phyloP scores from a whole-genome alignment of 208 protist species.

The Leishmania tarentolae region DNA sequence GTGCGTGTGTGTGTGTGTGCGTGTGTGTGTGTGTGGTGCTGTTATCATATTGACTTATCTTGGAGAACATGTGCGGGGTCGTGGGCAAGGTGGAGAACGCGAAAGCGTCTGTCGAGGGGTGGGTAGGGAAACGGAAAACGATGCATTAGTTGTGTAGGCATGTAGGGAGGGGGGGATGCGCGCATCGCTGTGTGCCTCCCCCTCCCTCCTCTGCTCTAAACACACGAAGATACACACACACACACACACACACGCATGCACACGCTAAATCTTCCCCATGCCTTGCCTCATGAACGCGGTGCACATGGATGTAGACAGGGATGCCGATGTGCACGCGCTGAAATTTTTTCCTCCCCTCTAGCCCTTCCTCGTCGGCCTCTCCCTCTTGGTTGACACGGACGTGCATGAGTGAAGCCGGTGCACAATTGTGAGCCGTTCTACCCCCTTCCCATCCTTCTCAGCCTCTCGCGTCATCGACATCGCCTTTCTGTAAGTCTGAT shows the following conservation, averaged over 20 bases:
- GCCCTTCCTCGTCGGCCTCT: neutral
- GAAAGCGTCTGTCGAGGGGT: too few species aligned
- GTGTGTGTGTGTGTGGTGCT: too few species aligned
- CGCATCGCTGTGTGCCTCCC: too few species aligned
- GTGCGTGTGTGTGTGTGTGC: too few species aligned
- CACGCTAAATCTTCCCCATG: too few species aligned
- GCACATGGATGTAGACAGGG: neutral
- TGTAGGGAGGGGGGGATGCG: neutral
- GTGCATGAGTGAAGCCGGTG: neutral
- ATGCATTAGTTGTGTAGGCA: neutral
- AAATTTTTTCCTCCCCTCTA: neutral
- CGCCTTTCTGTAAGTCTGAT: neutral
- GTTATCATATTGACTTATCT: too few species aligned
- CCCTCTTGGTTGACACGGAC: neutral
- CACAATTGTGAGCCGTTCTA: neutral
- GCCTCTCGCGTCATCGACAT: neutral
- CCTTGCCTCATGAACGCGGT: neutral
- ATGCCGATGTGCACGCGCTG: neutral
- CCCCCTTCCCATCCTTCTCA: neutral
- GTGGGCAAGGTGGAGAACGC: too few species aligned
- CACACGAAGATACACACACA: too few species aligned
- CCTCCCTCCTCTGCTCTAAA: too few species aligned
- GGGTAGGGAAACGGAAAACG: too few species aligned
- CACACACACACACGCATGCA: too few species aligned
- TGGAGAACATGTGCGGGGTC: too few species aligned